A percentile compares a stretch with the other conserved stretches of the same genome.
Conservation (phyloP, 148 eudicot species). For the Rhododendron griersonianum region DNA sequence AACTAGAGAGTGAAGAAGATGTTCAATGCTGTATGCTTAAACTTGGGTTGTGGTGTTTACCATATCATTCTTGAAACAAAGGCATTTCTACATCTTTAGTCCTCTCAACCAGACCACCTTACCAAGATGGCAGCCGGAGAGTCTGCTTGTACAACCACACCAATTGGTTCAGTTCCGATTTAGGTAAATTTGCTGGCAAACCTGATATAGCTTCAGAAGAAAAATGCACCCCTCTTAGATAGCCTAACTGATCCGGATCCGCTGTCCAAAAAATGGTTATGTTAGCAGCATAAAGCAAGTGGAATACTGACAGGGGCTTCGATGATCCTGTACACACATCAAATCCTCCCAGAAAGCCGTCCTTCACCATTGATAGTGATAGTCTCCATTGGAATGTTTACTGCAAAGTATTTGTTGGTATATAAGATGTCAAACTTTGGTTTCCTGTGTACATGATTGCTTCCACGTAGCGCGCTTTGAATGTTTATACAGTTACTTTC, state of each 20-base stretch:
- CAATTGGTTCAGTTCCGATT: neutral
- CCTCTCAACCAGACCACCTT: neutral
- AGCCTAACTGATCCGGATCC: neutral
- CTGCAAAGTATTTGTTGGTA: neutral
- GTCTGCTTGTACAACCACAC: neutral
- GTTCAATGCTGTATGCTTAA: neutral
- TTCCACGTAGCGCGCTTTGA: neutral
- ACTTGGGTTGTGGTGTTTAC: neutral
- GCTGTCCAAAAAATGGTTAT: neutral
- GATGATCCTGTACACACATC: neutral
- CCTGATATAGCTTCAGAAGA: neutral
- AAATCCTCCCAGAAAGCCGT: neutral
- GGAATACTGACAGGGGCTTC: neutral
- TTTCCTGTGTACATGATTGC: neutral
- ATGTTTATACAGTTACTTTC: neutral
- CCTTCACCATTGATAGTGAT: neutral
- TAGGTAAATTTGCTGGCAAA: neutral
- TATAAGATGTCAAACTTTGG: neutral
- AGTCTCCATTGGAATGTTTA: neutral
- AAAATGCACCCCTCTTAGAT: neutral
- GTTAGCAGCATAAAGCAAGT: neutral
- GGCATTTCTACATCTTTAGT: neutral
- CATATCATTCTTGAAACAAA: neutral
- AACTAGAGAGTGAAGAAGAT: neutral
- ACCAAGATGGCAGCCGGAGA: neutral